Base-by-base conservation (phyloP, 2,329 filamentous ascomycete species). In the Aspergillus ibericus region DNA sequence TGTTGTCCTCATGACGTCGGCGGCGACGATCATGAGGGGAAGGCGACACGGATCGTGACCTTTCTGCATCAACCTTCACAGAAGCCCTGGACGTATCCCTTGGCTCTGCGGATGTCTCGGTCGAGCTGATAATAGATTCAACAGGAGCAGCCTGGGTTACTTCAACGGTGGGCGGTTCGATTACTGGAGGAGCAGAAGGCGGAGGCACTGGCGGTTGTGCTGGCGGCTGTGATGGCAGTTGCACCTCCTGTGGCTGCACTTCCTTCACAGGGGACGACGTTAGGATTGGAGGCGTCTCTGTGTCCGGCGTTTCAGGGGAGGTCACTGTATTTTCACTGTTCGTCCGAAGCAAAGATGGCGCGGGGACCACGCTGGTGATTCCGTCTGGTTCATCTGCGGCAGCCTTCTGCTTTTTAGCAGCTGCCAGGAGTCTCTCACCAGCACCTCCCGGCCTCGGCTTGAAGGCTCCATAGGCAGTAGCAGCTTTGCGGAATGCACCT, bases 381-480 rank as follows among this genome's bases (percentile, higher is more conserved):
- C 93, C 93, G 77, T 97, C 93, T 6, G 92, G 90, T 5, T 89
- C 92, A 22, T 89, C 85, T 3, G 77, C 77, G n/a, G 76, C 74
- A 57, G 83, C 85, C 62, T 79, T 80, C 56, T 86, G 83, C 35
- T 82, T 78, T 61, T 71, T 73, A 20, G 71, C 71, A 20, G 83
- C 81, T 53, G 88, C 85, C 56, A 89, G 82, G 54, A 96, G 79
- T 53, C 90, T 88, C 61, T 96, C 92, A 53, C 87, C 92, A 20
- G 92, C 93, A 63, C 93, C 93, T 58, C 93, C 93, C 34, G 88
- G 88, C 58, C 93, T 86, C 18, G 93, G 93, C 70, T 93, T 96
- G 78, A 98, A 98, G 16, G 84, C 84, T 56, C 88, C 88, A 62
- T 77, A 74, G 22, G 89, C 86, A 56, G 83, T 86, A 0, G 91